Evolutionary conservation across 169 alveolate genomes (phyloP).

Genomic region (Plasmodium adleri): DNA sequence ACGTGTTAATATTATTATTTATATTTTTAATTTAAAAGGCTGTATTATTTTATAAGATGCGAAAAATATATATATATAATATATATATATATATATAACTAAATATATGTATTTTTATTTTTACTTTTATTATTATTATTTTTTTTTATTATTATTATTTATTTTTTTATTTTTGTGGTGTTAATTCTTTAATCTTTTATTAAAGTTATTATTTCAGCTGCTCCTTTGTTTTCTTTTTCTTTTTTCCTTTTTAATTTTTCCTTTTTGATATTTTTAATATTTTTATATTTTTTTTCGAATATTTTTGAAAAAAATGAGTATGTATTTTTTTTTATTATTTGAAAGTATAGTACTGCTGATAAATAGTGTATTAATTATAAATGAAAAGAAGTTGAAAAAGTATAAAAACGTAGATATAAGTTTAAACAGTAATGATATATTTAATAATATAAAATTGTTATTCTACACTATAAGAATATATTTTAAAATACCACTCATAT

Average conservation of each 20-base stretch:
- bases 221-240: not conserved
- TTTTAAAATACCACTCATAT: constrained; percentile 69
- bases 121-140: too few species aligned
- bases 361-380: constrained; percentile 74
- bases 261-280: not conserved
- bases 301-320: constrained; percentile 63
- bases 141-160: too few species aligned
- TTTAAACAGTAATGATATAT: constrained; percentile 70
- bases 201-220: too few species aligned
- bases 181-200: too few species aligned
- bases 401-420: constrained; percentile 68
- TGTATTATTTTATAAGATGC: too few species aligned
- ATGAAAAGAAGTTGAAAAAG: constrained; percentile 72
- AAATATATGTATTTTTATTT: too few species aligned
- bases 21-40: too few species aligned
- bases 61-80: too few species aligned
- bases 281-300: not conserved
- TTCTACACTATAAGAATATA: constrained; percentile 74
- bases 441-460: constrained; percentile 66
- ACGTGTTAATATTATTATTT: too few species aligned
- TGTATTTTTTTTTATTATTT: constrained; percentile 67
- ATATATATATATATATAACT: too few species aligned
- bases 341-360: constrained; percentile 74
- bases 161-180: too few species aligned
- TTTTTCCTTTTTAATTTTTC: not conserved